Base-by-base conservation (phyloP, 2,329 filamentous ascomycete species). In the Helminthosporium solani region DNA sequence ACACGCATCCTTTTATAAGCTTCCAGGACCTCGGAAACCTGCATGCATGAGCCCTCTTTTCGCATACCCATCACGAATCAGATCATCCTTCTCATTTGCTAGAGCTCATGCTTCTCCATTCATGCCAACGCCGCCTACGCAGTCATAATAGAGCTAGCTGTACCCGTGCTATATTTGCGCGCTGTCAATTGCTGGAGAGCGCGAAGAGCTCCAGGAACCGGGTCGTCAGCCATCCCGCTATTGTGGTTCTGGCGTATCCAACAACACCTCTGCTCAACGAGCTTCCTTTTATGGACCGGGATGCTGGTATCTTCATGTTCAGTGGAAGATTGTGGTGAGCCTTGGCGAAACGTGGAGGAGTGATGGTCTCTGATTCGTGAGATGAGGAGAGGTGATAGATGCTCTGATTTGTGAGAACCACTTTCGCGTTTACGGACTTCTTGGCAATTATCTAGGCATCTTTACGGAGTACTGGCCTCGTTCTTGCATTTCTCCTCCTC, bases 121-220 rank as follows among this genome's bases (percentile, higher is more conserved):
- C 6, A 3, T 6, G 28, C 28, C 28, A 48, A 46, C 50, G 45
- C 49, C 44, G 49, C 54, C 37, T 37, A 52, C 49, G 42, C 53
- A 47, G 45, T 35, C 34, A 31, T 21, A 40, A 31, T 31, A 31
- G 14, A n/a, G 9, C 28, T 49, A 54, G 54, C 47, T 36, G 50
- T 53, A 57, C 61, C 47, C 62, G 64, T 68, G 63, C 57, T 41
- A 62, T 53, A 36, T 62, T 49, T 37, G 31, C 45, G 50, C 47
- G 48, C 53, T 66, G 52, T 64, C 53, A 38, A 68, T 53, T 68
- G 63, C 58, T 66, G 53, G 44, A 58, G 44, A 55, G 3, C 16
- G 49, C 54, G 53, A 42, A 58, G 44, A 55, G 3, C 16, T 50
- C 54, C 56, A 54, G 44, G 44, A 44, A 50, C 60, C 55, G 45